Percentiles rank a stretch among this genome's conserved stretches.
Evolutionary conservation across 2,329 filamentous ascomycete genomes (phyloP).

Genomic region (Colletotrichum somersetense): DNA sequence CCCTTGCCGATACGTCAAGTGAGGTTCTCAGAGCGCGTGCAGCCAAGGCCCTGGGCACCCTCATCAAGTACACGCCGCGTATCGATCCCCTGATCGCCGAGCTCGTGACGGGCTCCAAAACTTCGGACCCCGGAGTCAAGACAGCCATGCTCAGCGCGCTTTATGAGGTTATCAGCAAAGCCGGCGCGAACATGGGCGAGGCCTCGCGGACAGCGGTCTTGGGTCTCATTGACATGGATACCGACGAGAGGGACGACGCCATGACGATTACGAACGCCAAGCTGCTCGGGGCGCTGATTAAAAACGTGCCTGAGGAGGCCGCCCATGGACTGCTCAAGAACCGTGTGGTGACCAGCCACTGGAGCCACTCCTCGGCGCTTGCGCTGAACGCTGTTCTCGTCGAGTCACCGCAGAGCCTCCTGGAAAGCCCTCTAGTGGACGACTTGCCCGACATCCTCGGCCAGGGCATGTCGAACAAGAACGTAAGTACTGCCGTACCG

Average conservation of each 20-base stretch:
- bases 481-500: conserved; percentile 65
- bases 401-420: conserved; percentile 80
- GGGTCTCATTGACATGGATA: conserved; percentile 86
- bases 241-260: conserved; percentile 78
- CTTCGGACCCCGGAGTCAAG: conserved; percentile 85
- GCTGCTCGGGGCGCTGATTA: conserved; percentile 89
- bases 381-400: conserved; percentile 89
- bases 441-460: conserved; percentile 83
- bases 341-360: conserved; percentile 82
- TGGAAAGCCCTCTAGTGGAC: conserved; percentile 74
- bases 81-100: conserved; percentile 95
- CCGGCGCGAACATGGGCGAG: conserved; percentile 94
- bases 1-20: conserved; percentile 91
- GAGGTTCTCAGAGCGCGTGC: conserved; percentile 88
- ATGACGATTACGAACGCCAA: conserved; percentile 93
- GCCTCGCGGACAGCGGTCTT: conserved; percentile 88
- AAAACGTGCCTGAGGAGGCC: conserved; percentile 81
- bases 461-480: conserved; percentile 82
- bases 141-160: conserved; percentile 97
- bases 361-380: conserved; percentile 83
- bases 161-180: conserved; percentile 96
- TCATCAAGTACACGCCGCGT: conserved; percentile 95
- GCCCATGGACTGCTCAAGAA: conserved; percentile 72
- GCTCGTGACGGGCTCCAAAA: conserved; percentile 95
- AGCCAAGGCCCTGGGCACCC: conserved; percentile 91